Conservation (phyloP, 2,329 filamentous ascomycete genomes). For the Alternaria triticina region DNA sequence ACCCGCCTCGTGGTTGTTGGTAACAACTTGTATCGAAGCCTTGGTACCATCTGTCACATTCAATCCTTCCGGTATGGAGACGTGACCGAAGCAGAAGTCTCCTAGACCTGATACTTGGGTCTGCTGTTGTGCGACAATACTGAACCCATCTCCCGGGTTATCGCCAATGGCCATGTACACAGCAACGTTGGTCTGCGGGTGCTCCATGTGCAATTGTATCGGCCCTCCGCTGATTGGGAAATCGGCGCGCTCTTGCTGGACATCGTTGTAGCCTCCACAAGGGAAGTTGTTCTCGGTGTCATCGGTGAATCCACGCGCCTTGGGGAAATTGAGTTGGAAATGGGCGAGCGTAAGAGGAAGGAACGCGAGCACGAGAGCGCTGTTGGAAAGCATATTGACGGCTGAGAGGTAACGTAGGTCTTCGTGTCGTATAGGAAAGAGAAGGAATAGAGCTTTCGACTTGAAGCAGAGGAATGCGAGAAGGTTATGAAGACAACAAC, state of each 20-base stretch:
- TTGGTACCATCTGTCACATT: constrained; percentile 65
- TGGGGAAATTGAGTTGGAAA: constrained; percentile 62
- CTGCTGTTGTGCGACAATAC: constrained; percentile 69
- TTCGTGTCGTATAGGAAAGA: background rate
- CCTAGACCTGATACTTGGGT: constrained; percentile 67
- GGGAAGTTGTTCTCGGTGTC: constrained; percentile 55
- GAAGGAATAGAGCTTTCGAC: background rate
- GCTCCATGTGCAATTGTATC: constrained; percentile 59
- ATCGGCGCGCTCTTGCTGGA: constrained; percentile 53
- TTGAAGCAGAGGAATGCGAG: background rate
- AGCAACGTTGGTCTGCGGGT: constrained; percentile 59
- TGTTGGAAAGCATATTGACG: constrained; percentile 40
- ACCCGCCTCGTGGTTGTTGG: constrained; percentile 62
- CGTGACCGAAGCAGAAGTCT: constrained; percentile 68
- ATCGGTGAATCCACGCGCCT: constrained; percentile 57
- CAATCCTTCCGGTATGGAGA: constrained; percentile 61
- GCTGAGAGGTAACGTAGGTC: background rate
- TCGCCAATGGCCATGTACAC: constrained; percentile 61
- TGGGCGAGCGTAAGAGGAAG: constrained; percentile 60
- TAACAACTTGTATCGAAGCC: constrained; percentile 73
- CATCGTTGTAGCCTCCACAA: constrained; percentile 59
- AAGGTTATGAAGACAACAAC: constrained; percentile 1
- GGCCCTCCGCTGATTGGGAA: constrained; percentile 59
- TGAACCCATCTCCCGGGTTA: constrained; percentile 67
- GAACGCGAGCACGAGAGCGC: constrained; percentile 50